Evolutionary conservation across 2,329 filamentous ascomycete species (phyloP), one percentile per base, ranked within the genome.

Genomic region (Penicillium corylophilum): DNA sequence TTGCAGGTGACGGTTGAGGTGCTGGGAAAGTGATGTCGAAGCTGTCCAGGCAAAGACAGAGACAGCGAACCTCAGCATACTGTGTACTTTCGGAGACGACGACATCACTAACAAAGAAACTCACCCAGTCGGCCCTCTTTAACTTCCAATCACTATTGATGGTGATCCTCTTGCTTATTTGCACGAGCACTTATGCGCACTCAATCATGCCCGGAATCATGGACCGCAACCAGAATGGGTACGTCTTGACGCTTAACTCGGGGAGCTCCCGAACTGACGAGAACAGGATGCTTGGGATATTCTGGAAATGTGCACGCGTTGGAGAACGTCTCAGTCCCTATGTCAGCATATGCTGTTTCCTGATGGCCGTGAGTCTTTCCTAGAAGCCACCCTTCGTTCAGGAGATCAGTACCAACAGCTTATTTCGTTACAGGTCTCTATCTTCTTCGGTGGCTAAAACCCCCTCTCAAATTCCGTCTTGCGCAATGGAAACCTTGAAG

Each of bases 111-210:
- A 61, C 55, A 33, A 10, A 23, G 23, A 29, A 5, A 48, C 42
- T 43, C 20, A 38, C 33, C 45, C 67, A 96, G 94, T 89, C 94
- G 53, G 94, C 94, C 49, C 87, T 99, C 67, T 96, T 99, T 86
- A 97, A 97, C 78, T 97, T 99, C 79, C 91, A 96, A 75, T 95
- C 91, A 53, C 88, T 97, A 63, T 84, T 99, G 64, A 84, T 97
- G 65, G 93, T 96, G 62, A 85, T 99, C 66, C 85, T 99, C 46
- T 87, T 99, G 63, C 85, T 95, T 63, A 95, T 97, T 69, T 99
- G 94, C 82, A 96, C 94, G 51, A 92, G 89, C 74, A 86, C 94
- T 56, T 97, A 99, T 76, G 83, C 91, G 50, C 94, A 97, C 78
- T 88, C 89, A 65, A 85, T 95, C 58, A 89, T 94, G 67, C 93